Evolutionary conservation across 305 asterid genomes (phyloP).

Genomic region (Solanum chacoense): DNA sequence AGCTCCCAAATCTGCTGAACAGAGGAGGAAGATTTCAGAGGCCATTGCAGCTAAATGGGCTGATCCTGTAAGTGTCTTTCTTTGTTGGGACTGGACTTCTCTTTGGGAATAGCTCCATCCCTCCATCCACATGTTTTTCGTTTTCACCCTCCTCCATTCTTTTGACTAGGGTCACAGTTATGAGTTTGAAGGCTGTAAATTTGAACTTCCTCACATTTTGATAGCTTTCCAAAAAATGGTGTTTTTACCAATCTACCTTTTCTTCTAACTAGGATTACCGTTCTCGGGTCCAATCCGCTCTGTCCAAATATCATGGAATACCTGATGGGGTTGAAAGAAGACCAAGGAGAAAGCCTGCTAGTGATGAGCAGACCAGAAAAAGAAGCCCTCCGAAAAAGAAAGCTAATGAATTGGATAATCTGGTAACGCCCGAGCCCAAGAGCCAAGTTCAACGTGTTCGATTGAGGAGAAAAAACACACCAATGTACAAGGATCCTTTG

Average conservation of each 20-base stretch:
- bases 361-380: conserved; percentile 32
- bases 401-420: conserved; percentile 14
- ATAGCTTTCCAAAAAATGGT: background rate
- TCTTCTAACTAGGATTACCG: conserved; percentile 29
- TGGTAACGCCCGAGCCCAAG: conserved; percentile 17
- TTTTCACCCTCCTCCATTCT: background rate
- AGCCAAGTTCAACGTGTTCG: conserved; percentile 24
- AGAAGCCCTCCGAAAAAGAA: conserved; percentile 24
- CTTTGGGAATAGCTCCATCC: background rate
- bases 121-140: background rate
- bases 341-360: conserved; percentile 41
- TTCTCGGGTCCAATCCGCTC: conserved; percentile 47
- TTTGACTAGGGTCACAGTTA: background rate
- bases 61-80: conserved; percentile 63
- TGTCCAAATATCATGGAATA: conserved; percentile 56
- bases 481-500: conserved; percentile 67
- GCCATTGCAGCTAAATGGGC: conserved; percentile 96
- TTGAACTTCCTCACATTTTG: background rate
- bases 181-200: background rate
- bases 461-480: conserved; percentile 32
- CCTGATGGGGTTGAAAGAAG: conserved; percentile 41
- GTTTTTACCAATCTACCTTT: background rate
- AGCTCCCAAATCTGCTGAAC: conserved; percentile 86
- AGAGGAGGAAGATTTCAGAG: conserved; percentile 76
- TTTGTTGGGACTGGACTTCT: background rate